Evolutionary conservation across 2,329 filamentous ascomycete genomes (phyloP).

Genomic region (Macrophomina phaseolina): DNA sequence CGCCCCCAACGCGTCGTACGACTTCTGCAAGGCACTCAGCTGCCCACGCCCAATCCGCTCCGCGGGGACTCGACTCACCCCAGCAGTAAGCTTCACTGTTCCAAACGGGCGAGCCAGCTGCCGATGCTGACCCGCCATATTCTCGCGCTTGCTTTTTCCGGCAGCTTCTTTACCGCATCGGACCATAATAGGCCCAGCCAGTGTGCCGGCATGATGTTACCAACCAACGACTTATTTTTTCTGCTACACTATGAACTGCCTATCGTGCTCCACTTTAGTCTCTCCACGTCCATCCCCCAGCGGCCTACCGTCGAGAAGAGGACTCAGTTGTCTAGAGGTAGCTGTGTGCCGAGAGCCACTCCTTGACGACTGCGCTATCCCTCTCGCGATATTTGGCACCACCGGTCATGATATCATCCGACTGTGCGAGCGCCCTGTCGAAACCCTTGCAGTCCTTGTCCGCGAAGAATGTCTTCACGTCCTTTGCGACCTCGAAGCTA

Average conservation of each 20-base stretch:
- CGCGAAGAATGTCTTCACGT: constrained; percentile 85
- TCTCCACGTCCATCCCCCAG: constrained; percentile 6
- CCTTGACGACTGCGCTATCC: constrained; percentile 73
- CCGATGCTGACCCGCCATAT: neutral
- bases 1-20: constrained; percentile 7
- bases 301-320: neutral
- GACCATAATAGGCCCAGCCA: neutral
- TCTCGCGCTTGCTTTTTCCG: neutral
- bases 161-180: constrained; percentile 3
- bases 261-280: constrained; percentile 13
- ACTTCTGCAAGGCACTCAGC: neutral
- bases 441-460: constrained; percentile 85
- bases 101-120: neutral
- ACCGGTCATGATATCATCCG: constrained; percentile 83
- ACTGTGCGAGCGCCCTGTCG: constrained; percentile 82
- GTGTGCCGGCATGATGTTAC: neutral
- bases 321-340: constrained; percentile 47
- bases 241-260: neutral
- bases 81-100: neutral
- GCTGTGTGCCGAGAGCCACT: constrained; percentile 74
- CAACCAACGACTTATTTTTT: neutral
- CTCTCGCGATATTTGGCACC: constrained; percentile 82
- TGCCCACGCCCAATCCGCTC: neutral
- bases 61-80: neutral
- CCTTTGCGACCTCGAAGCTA: constrained; percentile 69